Percentiles rank a stretch among this genome's conserved stretches.
These are phyloP conservation scores for Tulasnella sp. DNA, from an alignment of 768 basidiomycete genomes.

Conservation along the genomic window DNA sequence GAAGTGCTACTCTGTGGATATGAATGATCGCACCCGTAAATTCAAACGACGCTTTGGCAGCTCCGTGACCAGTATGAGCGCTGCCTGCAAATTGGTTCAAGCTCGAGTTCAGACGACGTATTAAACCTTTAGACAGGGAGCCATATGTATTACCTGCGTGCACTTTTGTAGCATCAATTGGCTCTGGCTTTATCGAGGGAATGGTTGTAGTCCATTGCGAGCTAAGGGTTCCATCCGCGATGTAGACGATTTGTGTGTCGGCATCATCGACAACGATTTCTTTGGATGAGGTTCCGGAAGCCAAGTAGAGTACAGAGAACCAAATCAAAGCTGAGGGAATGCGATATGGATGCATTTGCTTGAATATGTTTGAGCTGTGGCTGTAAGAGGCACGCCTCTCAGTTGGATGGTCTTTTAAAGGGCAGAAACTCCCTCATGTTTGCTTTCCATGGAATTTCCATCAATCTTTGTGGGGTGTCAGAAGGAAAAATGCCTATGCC, in stretches of 20 bases:
- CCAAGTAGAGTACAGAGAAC: background rate
- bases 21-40: background rate
- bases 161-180: background rate
- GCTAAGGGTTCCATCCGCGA: background rate
- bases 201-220: background rate
- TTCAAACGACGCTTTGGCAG: background rate
- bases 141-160: background rate
- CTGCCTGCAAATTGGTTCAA: background rate
- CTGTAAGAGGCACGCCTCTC: no score
- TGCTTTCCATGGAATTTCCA: no score
- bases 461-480: no score
- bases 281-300: background rate
- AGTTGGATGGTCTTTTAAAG: no score
- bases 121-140: background rate
- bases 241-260: background rate
- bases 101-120: background rate
- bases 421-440: no score
- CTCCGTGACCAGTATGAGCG: background rate
- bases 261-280: background rate
- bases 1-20: background rate
- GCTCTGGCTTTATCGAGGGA: background rate
- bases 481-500: no score
- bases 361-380: no score
- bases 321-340: background rate
- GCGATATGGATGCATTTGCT: background rate